Conservation (phyloP, 2,329 filamentous ascomycete genomes). For the Cadophora luteo-olivacea region DNA sequence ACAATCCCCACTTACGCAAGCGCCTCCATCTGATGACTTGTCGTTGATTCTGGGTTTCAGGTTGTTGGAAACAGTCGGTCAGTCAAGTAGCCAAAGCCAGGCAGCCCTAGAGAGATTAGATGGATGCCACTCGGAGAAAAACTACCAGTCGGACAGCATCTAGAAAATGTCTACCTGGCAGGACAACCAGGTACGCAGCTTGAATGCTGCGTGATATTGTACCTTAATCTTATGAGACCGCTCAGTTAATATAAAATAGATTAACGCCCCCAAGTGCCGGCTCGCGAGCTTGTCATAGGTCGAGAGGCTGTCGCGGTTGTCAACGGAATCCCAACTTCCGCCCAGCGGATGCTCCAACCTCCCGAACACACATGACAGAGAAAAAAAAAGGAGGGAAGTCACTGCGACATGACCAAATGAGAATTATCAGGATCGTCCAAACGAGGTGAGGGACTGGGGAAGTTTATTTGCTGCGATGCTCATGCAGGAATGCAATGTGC, state of each 20-base stretch:
- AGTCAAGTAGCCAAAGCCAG: not conserved
- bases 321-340: slow-evolving; percentile 25
- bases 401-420: not conserved
- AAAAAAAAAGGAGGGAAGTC: not conserved
- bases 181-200: slow-evolving; percentile 15
- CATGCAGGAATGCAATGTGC: not conserved
- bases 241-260: slow-evolving; percentile 29
- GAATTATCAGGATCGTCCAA: slow-evolving; percentile 1
- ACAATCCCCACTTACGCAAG: not conserved
- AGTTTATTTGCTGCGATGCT: not conserved
- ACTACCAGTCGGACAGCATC: slow-evolving; percentile 22
- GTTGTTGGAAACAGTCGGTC: slow-evolving; percentile 7
- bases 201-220: slow-evolving; percentile 15
- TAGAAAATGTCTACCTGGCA: slow-evolving; percentile 24
- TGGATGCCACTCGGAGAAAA: slow-evolving; percentile 29
- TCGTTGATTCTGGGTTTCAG: slow-evolving; percentile 33
- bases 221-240: slow-evolving; percentile 32
- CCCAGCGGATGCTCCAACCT: slow-evolving; percentile 14
- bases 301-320: slow-evolving; percentile 10
- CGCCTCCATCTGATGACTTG: slow-evolving; percentile 24
- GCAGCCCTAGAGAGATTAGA: slow-evolving; percentile 23
- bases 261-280: slow-evolving; percentile 31
- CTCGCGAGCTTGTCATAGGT: slow-evolving; percentile 14
- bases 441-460: not conserved
- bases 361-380: slow-evolving; percentile 5